Percentiles rank a stretch among this genome's conserved stretches.
These are phyloP conservation scores for Yamadazyma triangularis DNA, from an alignment of 1,139 yeast species.

Conservation along the genomic window DNA sequence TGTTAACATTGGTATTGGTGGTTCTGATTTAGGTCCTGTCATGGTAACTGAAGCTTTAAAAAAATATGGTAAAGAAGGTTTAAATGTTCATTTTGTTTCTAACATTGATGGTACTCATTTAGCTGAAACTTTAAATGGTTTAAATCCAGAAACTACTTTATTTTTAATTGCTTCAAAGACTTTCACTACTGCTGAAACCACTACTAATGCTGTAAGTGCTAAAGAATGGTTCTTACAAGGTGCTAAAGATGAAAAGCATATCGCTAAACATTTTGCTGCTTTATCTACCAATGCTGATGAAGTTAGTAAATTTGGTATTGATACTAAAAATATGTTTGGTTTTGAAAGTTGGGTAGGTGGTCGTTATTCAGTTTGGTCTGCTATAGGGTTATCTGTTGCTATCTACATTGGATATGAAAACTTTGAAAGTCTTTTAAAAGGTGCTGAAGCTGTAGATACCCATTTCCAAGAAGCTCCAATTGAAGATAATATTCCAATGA, in stretches of 20 bases:
- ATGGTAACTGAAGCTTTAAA: constrained; percentile 98
- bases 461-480: constrained; percentile 83
- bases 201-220: constrained; percentile 92
- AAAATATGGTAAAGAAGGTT: constrained; percentile 73
- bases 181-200: constrained; percentile 97
- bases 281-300: constrained; percentile 88
- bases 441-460: constrained; percentile 95
- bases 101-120: constrained; percentile 98
- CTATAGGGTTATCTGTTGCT: constrained; percentile 94
- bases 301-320: constrained; percentile 93
- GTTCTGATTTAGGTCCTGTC: constrained; percentile 97
- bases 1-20: constrained; percentile 98
- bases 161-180: constrained; percentile 96
- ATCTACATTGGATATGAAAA: constrained; percentile 92
- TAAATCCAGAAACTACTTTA: constrained; percentile 87
- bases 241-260: constrained; percentile 65
- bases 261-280: constrained; percentile 97
- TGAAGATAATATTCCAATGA: constrained; percentile 85
- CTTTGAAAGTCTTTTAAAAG: constrained; percentile 86
- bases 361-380: constrained; percentile 98
- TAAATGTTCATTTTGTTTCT: constrained; percentile 88
- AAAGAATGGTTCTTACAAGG: constrained; percentile 84
- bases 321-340: constrained; percentile 96
- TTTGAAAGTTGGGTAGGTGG: constrained; percentile 99
- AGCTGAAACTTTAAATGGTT: constrained; percentile 77